Base-by-base conservation (phyloP, 148 eudicot species). In the Camellia lanceoleosa region DNA sequence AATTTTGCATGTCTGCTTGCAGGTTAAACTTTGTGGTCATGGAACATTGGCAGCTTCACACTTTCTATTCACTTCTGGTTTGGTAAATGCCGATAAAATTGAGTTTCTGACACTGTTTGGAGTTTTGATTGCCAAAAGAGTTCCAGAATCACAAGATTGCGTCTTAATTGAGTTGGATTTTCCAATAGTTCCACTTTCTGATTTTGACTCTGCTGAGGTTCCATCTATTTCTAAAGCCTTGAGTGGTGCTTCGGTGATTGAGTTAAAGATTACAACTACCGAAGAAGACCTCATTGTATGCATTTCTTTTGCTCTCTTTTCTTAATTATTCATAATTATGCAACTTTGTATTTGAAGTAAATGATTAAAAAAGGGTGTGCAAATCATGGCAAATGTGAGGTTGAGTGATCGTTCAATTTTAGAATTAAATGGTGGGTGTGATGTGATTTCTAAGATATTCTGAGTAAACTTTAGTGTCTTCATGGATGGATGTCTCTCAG, bases 41-140 rank as follows among this genome's bases (percentile, higher is more conserved):
- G 98, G 93, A 80, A 92, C 98, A 52, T 82, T 95, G 82, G 98
- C 98, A 52, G 94, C 98, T 65, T 81, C 98, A 9, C 95, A 95
- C 84, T 84, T 85, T 75, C 92, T 94, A 52, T 95, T 92, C 73
- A 60, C 90, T 18, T 85, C 88, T 65, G 91, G 85, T 62, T 80
- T 92, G 81, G 93, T 90, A 60, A 83, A 84, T 16, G 83, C 85
- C 5, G 76, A 86, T 62, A 69, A 68, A 11, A 80, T 95, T 10
- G 95, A 93, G 83, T 95, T 87, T 75, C 89, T 84, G 16, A 95
- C 98, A 5, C 89, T 85, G 2, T 92, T 97, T 14, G 97, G 98
- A 82, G 81, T 85, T 75, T 83, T 95, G 84, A 89, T 86, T 43
- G 98, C 98, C 55, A 85, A 83, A 81, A 92, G 83, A 82, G 83